phyloP scores from a whole-genome alignment of 768 basidiomycete genomes.

The Mycena polygramma region DNA sequence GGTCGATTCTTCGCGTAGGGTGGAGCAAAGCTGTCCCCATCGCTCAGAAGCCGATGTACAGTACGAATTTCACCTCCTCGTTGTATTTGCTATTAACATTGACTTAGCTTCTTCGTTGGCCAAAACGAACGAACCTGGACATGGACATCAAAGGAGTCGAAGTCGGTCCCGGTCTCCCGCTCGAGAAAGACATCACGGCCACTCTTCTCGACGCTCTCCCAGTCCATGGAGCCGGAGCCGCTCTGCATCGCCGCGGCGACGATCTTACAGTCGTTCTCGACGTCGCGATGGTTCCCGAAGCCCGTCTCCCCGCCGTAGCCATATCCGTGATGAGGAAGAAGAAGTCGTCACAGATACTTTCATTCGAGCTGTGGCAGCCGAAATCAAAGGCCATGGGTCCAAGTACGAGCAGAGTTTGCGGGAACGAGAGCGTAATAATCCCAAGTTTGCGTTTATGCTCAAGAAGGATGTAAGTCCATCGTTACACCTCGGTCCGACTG shows the following conservation, averaged over 20 bases:
- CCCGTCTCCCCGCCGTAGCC: conserved; percentile 58
- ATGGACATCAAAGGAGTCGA: conserved; percentile 53
- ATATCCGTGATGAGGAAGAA: conserved; percentile 64
- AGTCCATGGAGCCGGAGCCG: conserved; percentile 60
- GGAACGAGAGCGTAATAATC: conserved; percentile 83
- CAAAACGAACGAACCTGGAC: conserved; percentile 41
- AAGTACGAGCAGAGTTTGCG: conserved; percentile 82
- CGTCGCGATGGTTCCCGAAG: conserved; percentile 65
- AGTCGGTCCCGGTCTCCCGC: conserved; percentile 53
- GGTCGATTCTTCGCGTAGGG: conserved; percentile 86
- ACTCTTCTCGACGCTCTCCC: conserved; percentile 59
- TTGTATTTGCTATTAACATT: neutral
- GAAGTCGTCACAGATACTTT: conserved; percentile 86
- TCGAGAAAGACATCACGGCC: conserved; percentile 50
- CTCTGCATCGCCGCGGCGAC: conserved; percentile 58
- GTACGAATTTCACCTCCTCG: conserved; percentile 54
- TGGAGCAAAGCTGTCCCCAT: conserved; percentile 98
- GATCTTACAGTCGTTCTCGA: conserved; percentile 62
- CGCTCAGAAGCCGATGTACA: conserved; percentile 83
- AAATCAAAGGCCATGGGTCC: conserved; percentile 84
- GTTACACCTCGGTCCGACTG: conserved; percentile 13
- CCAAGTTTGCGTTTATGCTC: conserved; percentile 85
- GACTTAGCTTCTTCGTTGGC: conserved; percentile 29
- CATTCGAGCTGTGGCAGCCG: conserved; percentile 87
- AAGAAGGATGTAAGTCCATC: conserved; percentile 61